Evolutionary conservation across 768 basidiomycete species (phyloP), one percentile per base, ranked within the genome.

Genomic region (Polyporus arcularius): DNA sequence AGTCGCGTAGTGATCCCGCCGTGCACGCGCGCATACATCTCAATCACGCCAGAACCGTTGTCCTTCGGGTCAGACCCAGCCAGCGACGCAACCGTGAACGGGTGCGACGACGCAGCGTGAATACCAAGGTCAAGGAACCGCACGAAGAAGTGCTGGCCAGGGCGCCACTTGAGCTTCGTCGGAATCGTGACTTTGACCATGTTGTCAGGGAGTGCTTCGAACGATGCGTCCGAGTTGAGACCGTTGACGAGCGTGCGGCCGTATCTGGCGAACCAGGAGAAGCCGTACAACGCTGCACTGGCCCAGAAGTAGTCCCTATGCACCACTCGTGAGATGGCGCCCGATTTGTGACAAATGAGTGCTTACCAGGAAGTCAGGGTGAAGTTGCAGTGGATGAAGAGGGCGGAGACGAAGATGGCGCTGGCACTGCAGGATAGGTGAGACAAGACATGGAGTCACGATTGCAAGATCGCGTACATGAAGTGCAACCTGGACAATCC

Each of bases 111-210:
- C 53, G 72, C 60, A 2, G 72, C 60, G 42, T 70, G 66, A 4
- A 67, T 59, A 10, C 64, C 66, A 12, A 65, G 55, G n/a, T 64
- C 55, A 35, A 68, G 49, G 60, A 73, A 71, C 18, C 71, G 68
- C 28, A 73, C 49, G 42, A 72, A 72, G 61, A 70, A 69, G 56
- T 72, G 72, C 57, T 77, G 73, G 32, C 74, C 75, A 0, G 74
- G 71, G 6, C 51, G 38, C 75, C 76, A 76, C 47, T 42, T 67
- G 55, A 75, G 61, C 26, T 66, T 60, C 11, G 60, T 55, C 15
- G 71, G 69, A 38, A 73, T 53, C 52, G 62, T 55, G 43, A 73
- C 35, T 55, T 65, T 62, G 54, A 73, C 66, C 46, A 67, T 60
- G 45, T 71, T 49, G 40, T 66, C 71, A 30, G 73, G 64, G 45